These are phyloP conservation scores for Cyclotella atomus DNA, from an alignment of 108 stramenopile genomes.

Conservation along the genomic window DNA sequence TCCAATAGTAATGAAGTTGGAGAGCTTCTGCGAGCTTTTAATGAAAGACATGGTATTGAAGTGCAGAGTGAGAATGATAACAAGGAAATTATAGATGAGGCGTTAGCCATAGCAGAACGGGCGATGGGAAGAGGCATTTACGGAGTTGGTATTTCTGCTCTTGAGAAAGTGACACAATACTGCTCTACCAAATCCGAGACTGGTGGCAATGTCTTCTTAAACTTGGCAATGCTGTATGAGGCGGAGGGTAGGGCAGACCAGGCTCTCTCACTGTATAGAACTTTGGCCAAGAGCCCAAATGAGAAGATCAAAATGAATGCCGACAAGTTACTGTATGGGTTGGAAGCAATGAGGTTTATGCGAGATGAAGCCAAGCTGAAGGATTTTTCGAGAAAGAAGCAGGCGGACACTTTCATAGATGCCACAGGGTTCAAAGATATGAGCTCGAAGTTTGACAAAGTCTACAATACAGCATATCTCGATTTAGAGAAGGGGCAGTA, in stretches of 20 bases:
- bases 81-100: conserved; percentile 74
- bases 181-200: conserved; percentile 80
- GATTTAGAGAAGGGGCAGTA: conserved; percentile 73
- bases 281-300: conserved; percentile 72
- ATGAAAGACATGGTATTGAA: conserved; percentile 79
- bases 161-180: conserved; percentile 88
- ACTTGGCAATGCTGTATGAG: conserved; percentile 91
- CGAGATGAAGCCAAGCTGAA: conserved; percentile 60
- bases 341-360: conserved; percentile 90
- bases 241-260: conserved; percentile 78
- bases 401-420: conserved; percentile 80
- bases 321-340: conserved; percentile 72
- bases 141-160: conserved; percentile 70
- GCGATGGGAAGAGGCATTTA: conserved; percentile 86
- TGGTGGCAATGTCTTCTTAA: conserved; percentile 82
- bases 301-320: conserved; percentile 85
- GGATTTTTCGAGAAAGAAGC: conserved; percentile 68
- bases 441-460: conserved; percentile 80
- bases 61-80: conserved; percentile 82
- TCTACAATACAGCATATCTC: conserved; percentile 84
- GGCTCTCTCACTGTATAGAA: conserved; percentile 68
- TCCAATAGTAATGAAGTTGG: conserved; percentile 53
- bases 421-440: conserved; percentile 78
- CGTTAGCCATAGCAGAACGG: conserved; percentile 58
- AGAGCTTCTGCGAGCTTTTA: conserved; percentile 58